phyloP scores from a whole-genome alignment of 352 stramenopile genomes.

The Phytophthora pistaciae region DNA sequence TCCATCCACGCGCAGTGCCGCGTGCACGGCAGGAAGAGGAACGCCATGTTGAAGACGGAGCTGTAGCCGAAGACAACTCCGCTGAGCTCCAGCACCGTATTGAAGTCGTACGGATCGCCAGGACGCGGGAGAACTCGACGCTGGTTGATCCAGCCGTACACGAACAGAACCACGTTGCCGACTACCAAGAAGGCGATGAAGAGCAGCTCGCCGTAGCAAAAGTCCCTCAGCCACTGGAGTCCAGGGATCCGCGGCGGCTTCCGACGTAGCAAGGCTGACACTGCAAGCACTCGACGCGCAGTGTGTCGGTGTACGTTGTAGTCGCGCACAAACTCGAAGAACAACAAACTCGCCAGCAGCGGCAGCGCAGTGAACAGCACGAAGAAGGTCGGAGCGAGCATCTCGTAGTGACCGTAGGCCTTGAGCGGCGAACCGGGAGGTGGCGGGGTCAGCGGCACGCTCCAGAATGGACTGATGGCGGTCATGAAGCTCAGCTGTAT shows the following conservation, averaged over 20 bases:
- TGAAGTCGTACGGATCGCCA: slow-evolving; percentile 50
- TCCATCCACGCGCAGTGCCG: slow-evolving; percentile 77
- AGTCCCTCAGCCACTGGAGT: slow-evolving; percentile 23
- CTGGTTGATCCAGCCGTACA: slow-evolving; percentile 56
- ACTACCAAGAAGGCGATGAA: slow-evolving; percentile 53
- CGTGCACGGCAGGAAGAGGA: slow-evolving; percentile 66
- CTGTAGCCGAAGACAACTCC: slow-evolving; percentile 59
- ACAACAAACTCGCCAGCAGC: slow-evolving; percentile 47
- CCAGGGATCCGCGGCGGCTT: slow-evolving; percentile 42
- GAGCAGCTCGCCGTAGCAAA: slow-evolving; percentile 74
- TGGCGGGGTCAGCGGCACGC: slow-evolving; percentile 37
- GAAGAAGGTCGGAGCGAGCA: slow-evolving; percentile 65
- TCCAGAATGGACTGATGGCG: slow-evolving; percentile 40
- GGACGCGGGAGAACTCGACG: slow-evolving; percentile 34
- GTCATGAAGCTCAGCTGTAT: slow-evolving; percentile 42
- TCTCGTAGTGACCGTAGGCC: slow-evolving; percentile 55
- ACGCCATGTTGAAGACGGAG: slow-evolving; percentile 71
- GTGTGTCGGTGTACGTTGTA: slow-evolving; percentile 53
- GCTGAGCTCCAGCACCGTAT: slow-evolving; percentile 53
- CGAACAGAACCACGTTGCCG: slow-evolving; percentile 69
- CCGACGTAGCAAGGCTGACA: slow-evolving; percentile 56
- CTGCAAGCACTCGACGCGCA: slow-evolving; percentile 38
- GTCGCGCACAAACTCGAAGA: slow-evolving; percentile 53
- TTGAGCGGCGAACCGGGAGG: slow-evolving; percentile 31
- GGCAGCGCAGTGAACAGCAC: slow-evolving; percentile 58